Percentiles rank a stretch among this genome's conserved stretches.
phyloP scores from a whole-genome alignment of 768 basidiomycete genomes.

The Phanerochaete sordida region DNA sequence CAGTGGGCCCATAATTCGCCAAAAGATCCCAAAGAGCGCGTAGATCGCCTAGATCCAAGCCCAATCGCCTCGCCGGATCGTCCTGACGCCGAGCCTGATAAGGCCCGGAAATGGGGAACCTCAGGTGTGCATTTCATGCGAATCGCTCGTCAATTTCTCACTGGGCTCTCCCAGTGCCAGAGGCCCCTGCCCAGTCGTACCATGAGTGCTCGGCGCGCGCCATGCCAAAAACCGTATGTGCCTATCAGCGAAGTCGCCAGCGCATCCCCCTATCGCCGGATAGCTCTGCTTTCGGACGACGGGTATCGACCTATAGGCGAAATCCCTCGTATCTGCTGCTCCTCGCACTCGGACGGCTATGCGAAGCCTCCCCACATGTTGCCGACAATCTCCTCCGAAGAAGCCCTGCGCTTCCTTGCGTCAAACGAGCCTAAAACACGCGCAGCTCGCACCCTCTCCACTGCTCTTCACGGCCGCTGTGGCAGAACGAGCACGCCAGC shows the following conservation, averaged over 20 bases:
- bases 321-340: neutral
- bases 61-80: no score
- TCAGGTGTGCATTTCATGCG: no score
- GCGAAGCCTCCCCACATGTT: neutral
- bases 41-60: no score
- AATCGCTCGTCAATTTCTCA: no score
- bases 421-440: slow-evolving; percentile 6
- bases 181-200: no score
- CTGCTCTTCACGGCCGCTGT: neutral
- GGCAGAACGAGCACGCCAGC: neutral
- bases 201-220: neutral
- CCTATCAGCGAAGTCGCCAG: neutral
- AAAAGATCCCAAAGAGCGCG: no score
- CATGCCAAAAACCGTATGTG: neutral
- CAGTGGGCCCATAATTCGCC: no score
- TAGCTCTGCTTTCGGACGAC: neutral
- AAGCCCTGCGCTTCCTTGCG: neutral
- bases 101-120: no score
- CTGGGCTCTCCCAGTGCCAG: no score
- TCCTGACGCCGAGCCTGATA: no score
- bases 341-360: neutral
- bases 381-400: neutral
- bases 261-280: neutral
- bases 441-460: neutral
- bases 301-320: slow-evolving; percentile 4